Percentiles rank a stretch among this genome's conserved stretches.
phyloP scores from a whole-genome alignment of 257 asterid species.

The Lycium barbarum region DNA sequence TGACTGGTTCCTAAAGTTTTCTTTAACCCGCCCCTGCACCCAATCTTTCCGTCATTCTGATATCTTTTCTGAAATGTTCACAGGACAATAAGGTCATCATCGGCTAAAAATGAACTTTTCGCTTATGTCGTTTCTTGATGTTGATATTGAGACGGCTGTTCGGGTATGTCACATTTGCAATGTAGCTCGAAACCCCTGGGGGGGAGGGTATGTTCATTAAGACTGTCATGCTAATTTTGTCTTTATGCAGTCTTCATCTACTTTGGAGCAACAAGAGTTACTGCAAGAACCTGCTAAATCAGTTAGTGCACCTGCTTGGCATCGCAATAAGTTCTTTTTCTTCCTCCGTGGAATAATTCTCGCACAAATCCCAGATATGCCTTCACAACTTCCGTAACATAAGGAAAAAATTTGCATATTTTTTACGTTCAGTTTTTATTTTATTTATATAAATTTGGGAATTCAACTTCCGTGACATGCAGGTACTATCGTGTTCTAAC shows the following conservation, averaged over 20 bases:
- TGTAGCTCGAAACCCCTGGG: background rate
- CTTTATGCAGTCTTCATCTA: constrained; percentile 72
- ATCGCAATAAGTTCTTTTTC: background rate
- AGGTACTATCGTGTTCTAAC: too few relatives aligned
- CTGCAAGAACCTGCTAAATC: constrained; percentile 91
- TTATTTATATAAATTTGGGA: too few relatives aligned
- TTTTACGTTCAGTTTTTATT: too few relatives aligned
- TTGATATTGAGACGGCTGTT: constrained; percentile 91
- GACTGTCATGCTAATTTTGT: constrained; percentile 30
- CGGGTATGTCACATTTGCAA: constrained; percentile 59
- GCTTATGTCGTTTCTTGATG: constrained; percentile 85
- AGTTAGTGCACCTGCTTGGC: constrained; percentile 47
- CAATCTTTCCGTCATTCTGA: background rate
- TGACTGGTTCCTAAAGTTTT: constrained; percentile 7
- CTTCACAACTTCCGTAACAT: too few relatives aligned
- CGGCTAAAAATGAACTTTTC: constrained; percentile 90
- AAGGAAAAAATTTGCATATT: too few relatives aligned
- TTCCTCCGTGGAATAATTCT: background rate
- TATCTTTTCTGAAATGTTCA: background rate
- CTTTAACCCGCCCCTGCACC: background rate
- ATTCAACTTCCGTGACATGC: too few relatives aligned
- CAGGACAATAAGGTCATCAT: constrained; percentile 97
- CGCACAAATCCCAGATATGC: background rate
- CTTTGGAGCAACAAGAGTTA: constrained; percentile 88
- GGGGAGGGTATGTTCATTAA: background rate